A percentile compares a stretch with the other conserved stretches of the same genome.
These are phyloP conservation scores for Dictyostelium intermedium DNA, from an alignment of 78 protist species.

Conservation along the genomic window DNA sequence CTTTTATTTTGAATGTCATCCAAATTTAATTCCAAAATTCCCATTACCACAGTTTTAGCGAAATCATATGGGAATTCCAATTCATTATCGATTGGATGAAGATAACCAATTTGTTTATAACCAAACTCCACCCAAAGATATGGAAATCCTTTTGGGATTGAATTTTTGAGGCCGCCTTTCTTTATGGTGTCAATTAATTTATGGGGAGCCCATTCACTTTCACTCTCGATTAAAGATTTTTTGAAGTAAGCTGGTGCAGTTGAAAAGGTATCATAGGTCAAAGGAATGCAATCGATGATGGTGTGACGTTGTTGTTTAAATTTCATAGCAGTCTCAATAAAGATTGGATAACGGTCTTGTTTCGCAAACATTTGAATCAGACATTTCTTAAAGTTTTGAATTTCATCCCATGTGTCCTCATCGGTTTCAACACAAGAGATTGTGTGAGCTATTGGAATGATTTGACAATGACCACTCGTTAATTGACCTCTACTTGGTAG, in stretches of 20 bases:
- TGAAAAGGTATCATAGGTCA: neutral
- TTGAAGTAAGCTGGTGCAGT: conserved; percentile 83
- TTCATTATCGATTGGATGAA: conserved; percentile 87
- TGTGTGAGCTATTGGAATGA: conserved; percentile 72
- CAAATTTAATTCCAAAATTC: conserved; percentile 57
- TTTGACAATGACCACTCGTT: conserved; percentile 76
- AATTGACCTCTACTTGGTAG: conserved; percentile 40
- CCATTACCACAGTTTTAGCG: conserved; percentile 65
- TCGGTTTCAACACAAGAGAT: conserved; percentile 2
- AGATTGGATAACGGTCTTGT: conserved; percentile 30
- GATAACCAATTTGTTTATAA: conserved; percentile 80
- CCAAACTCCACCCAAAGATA: conserved; percentile 88
- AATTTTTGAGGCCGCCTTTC: conserved; percentile 28
- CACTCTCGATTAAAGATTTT: conserved; percentile 69
- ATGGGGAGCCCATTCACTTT: conserved; percentile 83
- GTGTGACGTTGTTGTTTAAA: conserved; percentile 57
- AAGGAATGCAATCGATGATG: conserved; percentile 76
- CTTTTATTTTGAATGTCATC: conserved; percentile 26
- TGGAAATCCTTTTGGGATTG: conserved; percentile 82
- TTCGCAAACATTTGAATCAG: conserved; percentile 72
- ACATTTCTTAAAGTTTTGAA: conserved; percentile 62
- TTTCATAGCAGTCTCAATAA: conserved; percentile 77
- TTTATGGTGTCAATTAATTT: conserved; percentile 71
- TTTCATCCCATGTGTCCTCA: conserved; percentile 75
- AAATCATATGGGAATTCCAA: conserved; percentile 60